Evolutionary conservation across 345 rosid species (phyloP), one percentile per base, ranked within the genome.

Genomic region (Salix dunnii): DNA sequence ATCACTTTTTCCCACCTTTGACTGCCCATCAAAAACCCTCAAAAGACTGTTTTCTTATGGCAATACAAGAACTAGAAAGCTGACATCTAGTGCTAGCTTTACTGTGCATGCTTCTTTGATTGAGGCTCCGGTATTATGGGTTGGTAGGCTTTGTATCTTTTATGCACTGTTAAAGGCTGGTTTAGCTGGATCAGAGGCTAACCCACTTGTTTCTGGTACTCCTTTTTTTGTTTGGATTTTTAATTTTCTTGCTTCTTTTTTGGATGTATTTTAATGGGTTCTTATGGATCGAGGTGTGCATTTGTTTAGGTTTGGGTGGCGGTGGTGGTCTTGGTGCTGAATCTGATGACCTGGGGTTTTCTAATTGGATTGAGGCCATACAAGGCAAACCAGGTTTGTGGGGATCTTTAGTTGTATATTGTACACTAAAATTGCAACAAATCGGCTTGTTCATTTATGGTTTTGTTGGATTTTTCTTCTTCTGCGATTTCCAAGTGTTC

Each of bases 81-180:
- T 43, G 66, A 36, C 87, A 10, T 21, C 78, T 73, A 51, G 18
- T 46, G 17, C 40, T n/a, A 42, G 25, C 58, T 16, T 30, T 60
- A 68, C 71, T 13, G 42, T 86, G 18, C 86, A 74, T 70, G 94
- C 96, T 64, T 91, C 97, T 13, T 46, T 95, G 88, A 82, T 90
- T 33, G 96, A 92, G 68, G 77, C 84, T 63, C 97, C 97, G 14
- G 78, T 92, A 48, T 66, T 92, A 60, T 95, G 99, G 99, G 97
- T 89, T 61, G 92, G 93, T 66, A 86, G 99, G 84, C 79, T 91
- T 62, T 95, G 89, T 75, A 80, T 90, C 83, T 95, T 85, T 77
- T 95, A 95, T 74, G 97, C 92, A 1, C 94, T 95, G 23, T 78
- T 93, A 77, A 92, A 88, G 85, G 68, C 89, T 80, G 97, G 99